Evolutionary conservation across 345 rosid species (phyloP).

Genomic region (Combretum micranthum): DNA sequence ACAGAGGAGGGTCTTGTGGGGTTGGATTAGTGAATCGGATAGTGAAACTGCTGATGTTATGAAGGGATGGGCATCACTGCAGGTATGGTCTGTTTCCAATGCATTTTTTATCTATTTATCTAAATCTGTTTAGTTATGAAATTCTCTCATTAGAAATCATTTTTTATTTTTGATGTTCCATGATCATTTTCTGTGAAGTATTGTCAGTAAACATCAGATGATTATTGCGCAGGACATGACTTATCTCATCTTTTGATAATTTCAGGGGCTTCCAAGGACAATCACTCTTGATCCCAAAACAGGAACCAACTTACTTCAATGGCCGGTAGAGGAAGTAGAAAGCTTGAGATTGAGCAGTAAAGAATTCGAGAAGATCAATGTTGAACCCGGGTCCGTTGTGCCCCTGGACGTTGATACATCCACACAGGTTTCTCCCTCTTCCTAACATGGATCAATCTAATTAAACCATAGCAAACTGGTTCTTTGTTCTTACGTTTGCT

Average conservation of each 20-base stretch:
- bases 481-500: too few relatives aligned
- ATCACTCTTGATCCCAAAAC: conserved; percentile 53
- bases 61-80: conserved; percentile 79
- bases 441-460: too few relatives aligned
- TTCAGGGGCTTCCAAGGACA: conserved; percentile 74
- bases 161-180: too few relatives aligned
- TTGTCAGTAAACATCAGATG: too few relatives aligned
- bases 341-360: conserved; percentile 49
- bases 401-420: conserved; percentile 55
- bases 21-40: conserved; percentile 69
- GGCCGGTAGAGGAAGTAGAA: conserved; percentile 81
- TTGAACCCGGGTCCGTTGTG: conserved; percentile 51
- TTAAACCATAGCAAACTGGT: too few relatives aligned
- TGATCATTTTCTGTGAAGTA: too few relatives aligned
- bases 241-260: neutral
- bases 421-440: conserved; percentile 43
- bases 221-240: neutral
- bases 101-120: neutral
- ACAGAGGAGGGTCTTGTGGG: conserved; percentile 56
- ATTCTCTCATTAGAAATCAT: too few relatives aligned
- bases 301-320: conserved; percentile 53
- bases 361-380: conserved; percentile 33
- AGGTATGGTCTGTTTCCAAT: conserved; percentile 24
- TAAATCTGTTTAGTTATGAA: too few relatives aligned
- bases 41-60: conserved; percentile 48